Conservation (phyloP, 352 stramenopile genomes). For the Phytophthora ohioensis region DNA sequence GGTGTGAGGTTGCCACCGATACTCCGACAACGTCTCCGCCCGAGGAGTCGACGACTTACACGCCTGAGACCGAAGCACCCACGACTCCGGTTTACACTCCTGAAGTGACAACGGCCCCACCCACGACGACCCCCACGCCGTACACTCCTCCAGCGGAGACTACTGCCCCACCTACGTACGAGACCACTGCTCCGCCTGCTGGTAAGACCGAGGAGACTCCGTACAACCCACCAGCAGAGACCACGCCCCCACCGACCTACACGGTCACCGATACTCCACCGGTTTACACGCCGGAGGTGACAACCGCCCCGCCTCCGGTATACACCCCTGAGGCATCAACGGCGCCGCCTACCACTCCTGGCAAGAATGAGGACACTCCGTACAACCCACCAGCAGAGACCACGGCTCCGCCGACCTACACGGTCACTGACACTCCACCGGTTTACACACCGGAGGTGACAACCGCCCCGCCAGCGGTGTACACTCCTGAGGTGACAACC, state of each 20-base stretch:
- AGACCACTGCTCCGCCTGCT: background rate
- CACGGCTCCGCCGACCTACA: background rate
- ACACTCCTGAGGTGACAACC: background rate
- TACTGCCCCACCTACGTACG: background rate
- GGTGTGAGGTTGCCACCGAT: conserved; percentile 29
- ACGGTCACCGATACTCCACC: background rate
- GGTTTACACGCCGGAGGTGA: conserved; percentile 1
- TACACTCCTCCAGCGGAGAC: conserved; percentile 6
- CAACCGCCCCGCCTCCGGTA: background rate
- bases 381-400: background rate
- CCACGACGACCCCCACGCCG: conserved; percentile 1
- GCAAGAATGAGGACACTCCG: background rate
- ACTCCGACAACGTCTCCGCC: conserved; percentile 6
- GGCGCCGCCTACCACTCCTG: background rate
- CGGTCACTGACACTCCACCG: background rate
- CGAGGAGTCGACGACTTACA: conserved; percentile 8
- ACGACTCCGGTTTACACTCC: background rate
- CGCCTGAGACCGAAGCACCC: background rate
- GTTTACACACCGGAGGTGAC: background rate
- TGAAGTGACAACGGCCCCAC: background rate
- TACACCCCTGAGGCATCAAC: background rate
- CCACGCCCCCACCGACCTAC: background rate
- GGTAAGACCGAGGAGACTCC: background rate
- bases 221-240: background rate
- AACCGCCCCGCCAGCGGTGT: background rate